Conservation (phyloP, 805 yeast genomes). For the Sugiyamaella smithiae region DNA sequence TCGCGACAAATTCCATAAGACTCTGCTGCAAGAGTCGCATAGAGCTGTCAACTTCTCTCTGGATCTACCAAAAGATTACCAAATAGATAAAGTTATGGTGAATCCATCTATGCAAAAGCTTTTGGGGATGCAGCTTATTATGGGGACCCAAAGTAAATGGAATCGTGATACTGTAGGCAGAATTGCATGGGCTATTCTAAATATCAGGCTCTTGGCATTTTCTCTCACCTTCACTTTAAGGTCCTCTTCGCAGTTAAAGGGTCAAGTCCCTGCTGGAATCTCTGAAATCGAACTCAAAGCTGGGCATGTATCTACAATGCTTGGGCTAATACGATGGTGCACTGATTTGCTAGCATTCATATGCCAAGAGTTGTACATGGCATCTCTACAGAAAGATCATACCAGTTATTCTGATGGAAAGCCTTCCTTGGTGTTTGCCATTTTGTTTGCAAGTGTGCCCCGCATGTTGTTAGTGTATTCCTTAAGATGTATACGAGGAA, state of each 20-base stretch:
- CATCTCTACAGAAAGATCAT: conserved; percentile 15
- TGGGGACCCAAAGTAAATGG: conserved; percentile 54
- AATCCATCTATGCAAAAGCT: conserved; percentile 77
- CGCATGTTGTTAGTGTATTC: conserved; percentile 36
- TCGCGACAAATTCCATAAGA: conserved; percentile 36
- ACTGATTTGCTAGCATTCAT: conserved; percentile 70
- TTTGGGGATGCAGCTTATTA: conserved; percentile 61
- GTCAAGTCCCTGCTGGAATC: conserved; percentile 43
- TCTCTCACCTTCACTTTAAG: conserved; percentile 65
- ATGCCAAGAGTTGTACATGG: conserved; percentile 58
- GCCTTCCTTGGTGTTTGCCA: conserved; percentile 30
- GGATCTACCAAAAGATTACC: conserved; percentile 62
- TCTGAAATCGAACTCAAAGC: conserved; percentile 29
- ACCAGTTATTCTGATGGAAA: conserved; percentile 9
- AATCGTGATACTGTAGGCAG: conserved; percentile 42
- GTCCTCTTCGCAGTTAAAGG: conserved; percentile 46
- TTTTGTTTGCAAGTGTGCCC: conserved; percentile 36
- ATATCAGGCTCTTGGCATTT: conserved; percentile 67
- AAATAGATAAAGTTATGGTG: conserved; percentile 68
- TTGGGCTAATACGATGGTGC: conserved; percentile 87
- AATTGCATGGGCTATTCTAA: conserved; percentile 62
- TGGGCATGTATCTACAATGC: conserved; percentile 31
- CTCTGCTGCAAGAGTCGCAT: conserved; percentile 64
- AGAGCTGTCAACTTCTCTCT: conserved; percentile 70
- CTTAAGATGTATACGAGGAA: conserved; percentile 38